Conservation (phyloP, 805 yeast genomes). For the Kuraishia molischiana region DNA sequence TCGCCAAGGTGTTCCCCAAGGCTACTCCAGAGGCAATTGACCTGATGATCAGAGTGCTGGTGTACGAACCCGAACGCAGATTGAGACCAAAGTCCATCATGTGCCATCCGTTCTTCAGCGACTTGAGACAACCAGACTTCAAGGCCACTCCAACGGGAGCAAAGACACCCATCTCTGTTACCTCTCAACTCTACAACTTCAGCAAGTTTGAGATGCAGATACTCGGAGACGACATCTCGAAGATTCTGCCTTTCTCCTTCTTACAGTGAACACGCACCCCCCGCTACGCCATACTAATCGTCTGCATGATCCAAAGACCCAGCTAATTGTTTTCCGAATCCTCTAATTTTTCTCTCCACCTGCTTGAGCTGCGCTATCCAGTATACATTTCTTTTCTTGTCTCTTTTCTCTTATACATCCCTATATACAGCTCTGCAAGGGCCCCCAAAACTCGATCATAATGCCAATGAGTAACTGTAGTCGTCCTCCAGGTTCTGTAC, state of each 20-base stretch:
- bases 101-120: constrained; percentile 85
- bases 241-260: constrained; percentile 11
- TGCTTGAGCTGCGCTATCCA: background rate
- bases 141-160: constrained; percentile 20
- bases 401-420: background rate
- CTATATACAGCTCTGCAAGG: background rate
- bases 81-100: constrained; percentile 73
- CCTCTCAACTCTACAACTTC: constrained; percentile 51
- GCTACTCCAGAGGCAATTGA: constrained; percentile 86
- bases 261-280: too few species aligned
- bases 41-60: constrained; percentile 68
- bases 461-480: constrained; percentile 81
- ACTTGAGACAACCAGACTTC: constrained; percentile 52
- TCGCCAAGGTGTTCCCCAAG: constrained; percentile 58
- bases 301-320: too few species aligned
- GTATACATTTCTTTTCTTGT: constrained; percentile 1
- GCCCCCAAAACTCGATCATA: constrained; percentile 11
- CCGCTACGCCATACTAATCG: too few species aligned
- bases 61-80: constrained; percentile 83
- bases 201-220: constrained; percentile 47
- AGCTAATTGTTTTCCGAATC: too few species aligned
- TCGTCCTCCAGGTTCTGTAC: constrained; percentile 96
- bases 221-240: constrained; percentile 15
- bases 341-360: background rate
- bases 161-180: constrained; percentile 25